Evolutionary conservation across 495 filamentous ascomycete genomes (phyloP).

Genomic region (Aspergillus indologenus): DNA sequence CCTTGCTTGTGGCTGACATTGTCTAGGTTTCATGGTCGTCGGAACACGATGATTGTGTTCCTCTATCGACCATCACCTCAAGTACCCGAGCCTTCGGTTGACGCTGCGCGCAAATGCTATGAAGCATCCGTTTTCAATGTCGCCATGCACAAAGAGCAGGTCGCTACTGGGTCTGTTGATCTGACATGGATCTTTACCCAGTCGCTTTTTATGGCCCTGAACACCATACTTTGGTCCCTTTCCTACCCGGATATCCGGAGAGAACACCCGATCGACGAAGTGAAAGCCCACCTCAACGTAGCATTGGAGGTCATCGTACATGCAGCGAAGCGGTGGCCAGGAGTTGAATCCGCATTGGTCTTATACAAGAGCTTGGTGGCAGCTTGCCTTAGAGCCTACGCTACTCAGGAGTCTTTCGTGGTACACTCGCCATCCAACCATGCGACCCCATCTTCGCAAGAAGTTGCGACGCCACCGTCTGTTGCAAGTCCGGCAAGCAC

Average conservation of each 20-base stretch:
- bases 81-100: constrained; percentile 72
- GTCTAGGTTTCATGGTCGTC: constrained; percentile 68
- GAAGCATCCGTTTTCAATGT: constrained; percentile 80
- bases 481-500: constrained; percentile 50
- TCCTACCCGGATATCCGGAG: constrained; percentile 79
- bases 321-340: constrained; percentile 83
- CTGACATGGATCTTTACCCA: constrained; percentile 90
- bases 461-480: constrained; percentile 46
- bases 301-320: constrained; percentile 71
- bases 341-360: constrained; percentile 74
- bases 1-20: background rate
- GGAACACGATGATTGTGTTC: constrained; percentile 80
- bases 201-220: constrained; percentile 80
- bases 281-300: constrained; percentile 64
- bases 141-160: constrained; percentile 70
- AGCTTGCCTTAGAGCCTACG: constrained; percentile 80
- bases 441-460: constrained; percentile 45
- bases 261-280: constrained; percentile 63
- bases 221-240: constrained; percentile 83
- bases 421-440: constrained; percentile 59
- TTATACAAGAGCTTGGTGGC: constrained; percentile 76
- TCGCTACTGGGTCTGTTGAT: constrained; percentile 69
- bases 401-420: constrained; percentile 63
- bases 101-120: constrained; percentile 74
- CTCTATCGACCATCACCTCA: constrained; percentile 87